Evolutionary conservation across 768 basidiomycete genomes (phyloP), one percentile per base, ranked within the genome.

Genomic region (Boletus bicolor): DNA sequence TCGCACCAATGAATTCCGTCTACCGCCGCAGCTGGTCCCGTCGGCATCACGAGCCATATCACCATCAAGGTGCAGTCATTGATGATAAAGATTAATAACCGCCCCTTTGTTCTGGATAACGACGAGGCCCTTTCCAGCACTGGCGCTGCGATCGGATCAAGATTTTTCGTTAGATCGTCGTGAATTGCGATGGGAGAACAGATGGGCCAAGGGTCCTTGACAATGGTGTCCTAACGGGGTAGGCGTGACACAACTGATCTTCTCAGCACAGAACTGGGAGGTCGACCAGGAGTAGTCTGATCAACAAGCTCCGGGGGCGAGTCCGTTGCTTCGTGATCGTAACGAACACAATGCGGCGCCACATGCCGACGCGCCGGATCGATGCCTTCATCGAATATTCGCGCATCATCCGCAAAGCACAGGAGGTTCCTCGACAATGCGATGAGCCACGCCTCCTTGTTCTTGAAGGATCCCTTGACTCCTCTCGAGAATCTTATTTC

Each of bases 11-110:
- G 26, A 41, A 56, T 11, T 56, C 61, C 39, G 24, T 49, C 47
- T 52, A 5, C 56, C 37, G 42, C 65, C 37, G 66, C 63, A 36
- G 63, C 55, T 8, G 44, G 44, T 19, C 42, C 54, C 30, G 35
- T 44, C 5, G 65, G 65, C 8, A 42, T 51, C 42, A 35, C 48
- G 37, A 14, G 5, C 28, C 17, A 28, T 26, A 28, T 37, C 24
- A 15, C 24, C 15, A 10, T 24, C 32, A 34, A 36, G 28, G 17
- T 52, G 34, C 43, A n/a, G 3, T 34, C 2, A n/a, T 47, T 28
- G 26, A 24, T 24, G 8, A 28, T 30, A 7, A 30, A 7, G 7
- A 17, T 17, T 7, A 21, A 8, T 17, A 24, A 10, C 7, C 9
- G 32, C 15, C 14, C 21, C 4, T 48, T 32, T 21, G 46, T 26